phyloP scores from a whole-genome alignment of 768 basidiomycete species.

The Nidularia pulvinata region DNA sequence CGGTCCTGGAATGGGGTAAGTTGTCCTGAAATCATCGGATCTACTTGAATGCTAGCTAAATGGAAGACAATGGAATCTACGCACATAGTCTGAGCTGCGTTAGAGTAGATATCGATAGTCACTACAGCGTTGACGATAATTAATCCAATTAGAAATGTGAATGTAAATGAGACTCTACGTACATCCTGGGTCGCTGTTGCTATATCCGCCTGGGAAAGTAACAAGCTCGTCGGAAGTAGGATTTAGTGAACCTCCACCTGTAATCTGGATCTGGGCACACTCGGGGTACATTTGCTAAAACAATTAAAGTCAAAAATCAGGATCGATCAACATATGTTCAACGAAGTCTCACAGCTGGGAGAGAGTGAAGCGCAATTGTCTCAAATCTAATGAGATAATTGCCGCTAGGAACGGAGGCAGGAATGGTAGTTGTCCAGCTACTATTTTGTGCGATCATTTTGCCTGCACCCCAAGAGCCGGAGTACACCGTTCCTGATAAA shows the following conservation, averaged over 20 bases:
- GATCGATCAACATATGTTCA: conserved; percentile 3
- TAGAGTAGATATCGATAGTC: conserved; percentile 36
- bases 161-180: conserved; percentile 8
- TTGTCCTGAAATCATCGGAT: conserved; percentile 16
- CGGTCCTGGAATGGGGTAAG: conserved; percentile 42
- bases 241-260: conserved; percentile 35
- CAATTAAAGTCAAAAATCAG: conserved; percentile 1
- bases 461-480: conserved; percentile 38
- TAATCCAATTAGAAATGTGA: conserved; percentile 7
- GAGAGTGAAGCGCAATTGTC: conserved; percentile 45
- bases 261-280: conserved; percentile 42
- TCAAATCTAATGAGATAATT: conserved; percentile 48
- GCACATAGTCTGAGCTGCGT: conserved; percentile 25
- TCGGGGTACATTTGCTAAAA: conserved; percentile 70
- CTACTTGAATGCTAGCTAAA: too few species aligned
- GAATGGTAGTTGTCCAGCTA: conserved; percentile 45
- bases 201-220: conserved; percentile 46
- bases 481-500: conserved; percentile 36
- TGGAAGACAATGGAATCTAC: too few species aligned
- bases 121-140: conserved; percentile 21
- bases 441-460: conserved; percentile 43
- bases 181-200: conserved; percentile 39
- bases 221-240: conserved; percentile 44
- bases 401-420: conserved; percentile 37
- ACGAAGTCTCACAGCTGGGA: conserved; percentile 39